phyloP scores from a whole-genome alignment of 2,329 filamentous ascomycete species.

The Beauveria pseudobassiana region DNA sequence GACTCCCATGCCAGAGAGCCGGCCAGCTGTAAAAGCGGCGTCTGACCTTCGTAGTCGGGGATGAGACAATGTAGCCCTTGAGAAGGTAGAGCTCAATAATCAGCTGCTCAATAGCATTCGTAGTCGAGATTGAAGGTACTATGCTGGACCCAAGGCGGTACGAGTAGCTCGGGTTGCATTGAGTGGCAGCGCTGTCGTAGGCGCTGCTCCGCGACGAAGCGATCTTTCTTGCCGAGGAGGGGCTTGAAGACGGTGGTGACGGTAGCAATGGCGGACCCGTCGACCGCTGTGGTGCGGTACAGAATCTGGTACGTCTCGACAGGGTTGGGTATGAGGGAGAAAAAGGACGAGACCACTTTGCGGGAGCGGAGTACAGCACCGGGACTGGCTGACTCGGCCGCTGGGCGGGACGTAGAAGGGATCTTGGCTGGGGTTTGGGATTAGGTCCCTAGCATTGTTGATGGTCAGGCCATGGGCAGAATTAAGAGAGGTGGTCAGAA shows the following conservation, averaged over 20 bases:
- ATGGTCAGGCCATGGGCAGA: neutral
- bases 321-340: neutral
- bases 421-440: neutral
- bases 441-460: neutral
- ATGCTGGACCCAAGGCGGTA: neutral
- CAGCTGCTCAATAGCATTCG: neutral
- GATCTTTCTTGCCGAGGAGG: neutral
- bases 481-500: neutral
- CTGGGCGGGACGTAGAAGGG: conserved; percentile 7
- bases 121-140: neutral
- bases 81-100: neutral
- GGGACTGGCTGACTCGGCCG: neutral
- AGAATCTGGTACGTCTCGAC: conserved; percentile 3
- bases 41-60: conserved; percentile 2
- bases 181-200: conserved; percentile 6
- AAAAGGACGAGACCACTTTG: neutral
- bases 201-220: conserved; percentile 2
- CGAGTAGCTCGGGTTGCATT: conserved; percentile 4
- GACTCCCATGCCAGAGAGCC: neutral
- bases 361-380: neutral
- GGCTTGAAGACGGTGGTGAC: conserved; percentile 10
- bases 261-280: conserved; percentile 3
- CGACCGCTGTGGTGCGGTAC: conserved; percentile 6
- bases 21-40: neutral
- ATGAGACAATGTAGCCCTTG: neutral